phyloP scores from a whole-genome alignment of 306 rosid genomes.

The Acacia melanoxylon region DNA sequence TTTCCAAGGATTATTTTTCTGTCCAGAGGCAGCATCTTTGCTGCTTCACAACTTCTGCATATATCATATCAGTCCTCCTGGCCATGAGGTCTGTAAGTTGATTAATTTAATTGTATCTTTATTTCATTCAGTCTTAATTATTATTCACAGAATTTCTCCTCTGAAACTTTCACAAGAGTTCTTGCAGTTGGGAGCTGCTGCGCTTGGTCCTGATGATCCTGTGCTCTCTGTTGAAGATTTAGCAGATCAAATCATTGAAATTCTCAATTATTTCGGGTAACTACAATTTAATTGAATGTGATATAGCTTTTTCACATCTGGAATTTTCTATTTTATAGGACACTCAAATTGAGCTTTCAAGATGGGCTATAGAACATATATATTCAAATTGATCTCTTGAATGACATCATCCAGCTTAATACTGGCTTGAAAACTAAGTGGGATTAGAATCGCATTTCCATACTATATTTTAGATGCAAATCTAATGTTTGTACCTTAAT shows the following conservation, averaged over 20 bases:
- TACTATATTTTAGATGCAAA: neutral
- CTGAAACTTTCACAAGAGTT: slow-evolving; percentile 78
- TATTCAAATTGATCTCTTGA: slow-evolving; percentile 15
- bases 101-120: slow-evolving; percentile 33
- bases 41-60: slow-evolving; percentile 97
- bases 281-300: neutral
- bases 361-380: neutral
- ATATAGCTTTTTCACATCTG: slow-evolving; percentile 5
- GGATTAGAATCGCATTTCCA: neutral
- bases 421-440: neutral
- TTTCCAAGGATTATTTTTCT: slow-evolving; percentile 95
- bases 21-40: slow-evolving; percentile 91
- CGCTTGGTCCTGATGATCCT: slow-evolving; percentile 63
- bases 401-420: slow-evolving; percentile 12
- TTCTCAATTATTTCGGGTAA: slow-evolving; percentile 89
- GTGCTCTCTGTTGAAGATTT: slow-evolving; percentile 77
- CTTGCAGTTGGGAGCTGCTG: slow-evolving; percentile 97
- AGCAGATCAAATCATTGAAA: slow-evolving; percentile 88
- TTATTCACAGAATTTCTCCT: slow-evolving; percentile 63
- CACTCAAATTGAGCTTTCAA: neutral
- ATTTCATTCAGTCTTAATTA: slow-evolving; percentile 31
- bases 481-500: slow-evolving; percentile 24
- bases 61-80: slow-evolving; percentile 94
- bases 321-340: slow-evolving; percentile 3
- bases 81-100: slow-evolving; percentile 84